Percentiles rank a stretch among this genome's conserved stretches.
Conservation (phyloP, 805 yeast genomes). For the Myxozyma geophila region DNA sequence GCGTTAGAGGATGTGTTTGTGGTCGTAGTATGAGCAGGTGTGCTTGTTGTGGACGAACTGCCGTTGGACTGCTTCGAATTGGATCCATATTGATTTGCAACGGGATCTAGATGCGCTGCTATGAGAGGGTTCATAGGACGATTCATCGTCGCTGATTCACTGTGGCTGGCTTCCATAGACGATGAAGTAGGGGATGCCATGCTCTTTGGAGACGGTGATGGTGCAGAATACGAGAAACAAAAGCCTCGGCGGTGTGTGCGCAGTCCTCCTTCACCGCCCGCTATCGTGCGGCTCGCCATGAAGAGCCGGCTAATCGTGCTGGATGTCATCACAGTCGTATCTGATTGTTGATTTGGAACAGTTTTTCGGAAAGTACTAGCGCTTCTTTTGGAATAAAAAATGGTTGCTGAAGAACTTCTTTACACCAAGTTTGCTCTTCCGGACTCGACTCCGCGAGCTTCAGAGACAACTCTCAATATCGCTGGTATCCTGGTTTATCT, state of each 20-base stretch:
- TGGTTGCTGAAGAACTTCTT: slow-evolving; percentile 1
- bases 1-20: background rate
- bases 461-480: slow-evolving; percentile 39
- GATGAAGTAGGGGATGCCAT: slow-evolving; percentile 1
- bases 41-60: background rate
- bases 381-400: background rate
- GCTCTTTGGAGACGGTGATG: background rate
- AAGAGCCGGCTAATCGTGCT: too few relatives aligned
- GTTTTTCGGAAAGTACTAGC: background rate
- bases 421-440: slow-evolving; percentile 23
- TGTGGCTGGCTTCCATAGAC: background rate
- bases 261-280: too few relatives aligned
- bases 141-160: background rate
- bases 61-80: background rate
- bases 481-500: slow-evolving; percentile 56
- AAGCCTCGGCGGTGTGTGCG: too few relatives aligned
- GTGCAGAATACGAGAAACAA: too few relatives aligned
- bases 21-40: background rate
- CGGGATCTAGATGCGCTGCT: slow-evolving; percentile 20
- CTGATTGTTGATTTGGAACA: too few relatives aligned
- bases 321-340: too few relatives aligned
- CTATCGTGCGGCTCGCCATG: background rate
- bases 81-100: slow-evolving; percentile 17
- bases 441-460: slow-evolving; percentile 29
- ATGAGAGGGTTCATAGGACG: slow-evolving; percentile 14